A percentile compares a stretch with the other conserved stretches of the same genome.
Conservation (phyloP, 73 alveolate genomes). For the Tetrahymena malaccensis region DNA sequence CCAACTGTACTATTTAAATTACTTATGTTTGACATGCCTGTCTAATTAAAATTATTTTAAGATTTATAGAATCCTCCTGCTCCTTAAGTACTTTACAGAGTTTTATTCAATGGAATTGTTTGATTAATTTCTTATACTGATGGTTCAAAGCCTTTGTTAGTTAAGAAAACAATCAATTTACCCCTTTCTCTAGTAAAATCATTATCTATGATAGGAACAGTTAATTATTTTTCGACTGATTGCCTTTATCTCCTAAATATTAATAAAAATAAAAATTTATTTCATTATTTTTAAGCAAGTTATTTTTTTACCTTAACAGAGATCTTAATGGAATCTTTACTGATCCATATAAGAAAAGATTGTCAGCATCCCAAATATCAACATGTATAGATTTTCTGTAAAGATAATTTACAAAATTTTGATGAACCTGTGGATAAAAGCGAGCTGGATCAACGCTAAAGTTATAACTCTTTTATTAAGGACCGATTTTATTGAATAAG, state of each 20-base stretch:
- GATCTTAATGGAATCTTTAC: constrained; percentile 50
- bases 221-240: neutral
- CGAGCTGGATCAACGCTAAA: neutral
- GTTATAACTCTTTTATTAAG: neutral
- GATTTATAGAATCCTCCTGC: neutral
- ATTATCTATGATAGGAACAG: neutral
- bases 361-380: constrained; percentile 67
- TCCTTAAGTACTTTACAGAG: neutral
- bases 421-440: neutral
- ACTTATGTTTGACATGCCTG: neutral
- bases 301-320: constrained; percentile 40
- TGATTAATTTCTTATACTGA: neutral
- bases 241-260: neutral
- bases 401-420: neutral
- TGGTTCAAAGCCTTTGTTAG: neutral
- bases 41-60: neutral
- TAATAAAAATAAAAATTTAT: neutral
- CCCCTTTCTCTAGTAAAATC: neutral
- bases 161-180: neutral
- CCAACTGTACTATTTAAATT: neutral
- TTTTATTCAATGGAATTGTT: neutral
- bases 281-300: neutral
- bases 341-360: constrained; percentile 58
- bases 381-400: neutral
- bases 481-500: neutral